phyloP scores from a whole-genome alignment of 192 early-diverging fungal species.

The Gonapodya prolifera region DNA sequence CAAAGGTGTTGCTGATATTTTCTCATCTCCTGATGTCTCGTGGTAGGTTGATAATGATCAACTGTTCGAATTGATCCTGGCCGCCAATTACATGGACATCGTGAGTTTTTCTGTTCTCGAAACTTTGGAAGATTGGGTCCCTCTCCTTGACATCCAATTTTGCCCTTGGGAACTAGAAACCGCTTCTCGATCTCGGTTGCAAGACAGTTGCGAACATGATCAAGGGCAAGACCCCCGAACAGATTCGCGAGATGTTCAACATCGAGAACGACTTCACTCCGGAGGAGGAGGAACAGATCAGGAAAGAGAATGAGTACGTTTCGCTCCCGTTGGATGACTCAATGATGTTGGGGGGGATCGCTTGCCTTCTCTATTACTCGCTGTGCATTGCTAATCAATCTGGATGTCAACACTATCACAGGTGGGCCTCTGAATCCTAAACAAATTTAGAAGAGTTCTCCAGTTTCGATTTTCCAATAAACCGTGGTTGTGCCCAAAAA shows the following conservation, averaged over 20 bases:
- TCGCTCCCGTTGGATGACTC: background rate
- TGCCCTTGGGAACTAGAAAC: conserved; percentile 39
- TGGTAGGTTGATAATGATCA: conserved; percentile 61
- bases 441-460: background rate
- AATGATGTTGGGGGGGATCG: background rate
- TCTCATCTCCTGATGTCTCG: background rate
- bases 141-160: background rate
- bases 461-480: background rate
- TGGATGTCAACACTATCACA: no score
- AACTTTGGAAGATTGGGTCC: background rate
- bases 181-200: conserved; percentile 90
- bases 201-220: conserved; percentile 98
- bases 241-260: conserved; percentile 94
- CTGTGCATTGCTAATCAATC: no score
- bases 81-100: conserved; percentile 89
- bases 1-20: background rate
- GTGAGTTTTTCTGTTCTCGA: background rate
- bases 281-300: conserved; percentile 90
- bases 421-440: background rate
- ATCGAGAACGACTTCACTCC: conserved; percentile 68
- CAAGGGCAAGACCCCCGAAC: conserved; percentile 82
- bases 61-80: conserved; percentile 70
- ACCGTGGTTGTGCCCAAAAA: no score
- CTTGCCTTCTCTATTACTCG: background rate
- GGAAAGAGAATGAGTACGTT: conserved; percentile 45